Conservation (phyloP, 2,329 filamentous ascomycete species). For the Aspergillus fijiensis region DNA sequence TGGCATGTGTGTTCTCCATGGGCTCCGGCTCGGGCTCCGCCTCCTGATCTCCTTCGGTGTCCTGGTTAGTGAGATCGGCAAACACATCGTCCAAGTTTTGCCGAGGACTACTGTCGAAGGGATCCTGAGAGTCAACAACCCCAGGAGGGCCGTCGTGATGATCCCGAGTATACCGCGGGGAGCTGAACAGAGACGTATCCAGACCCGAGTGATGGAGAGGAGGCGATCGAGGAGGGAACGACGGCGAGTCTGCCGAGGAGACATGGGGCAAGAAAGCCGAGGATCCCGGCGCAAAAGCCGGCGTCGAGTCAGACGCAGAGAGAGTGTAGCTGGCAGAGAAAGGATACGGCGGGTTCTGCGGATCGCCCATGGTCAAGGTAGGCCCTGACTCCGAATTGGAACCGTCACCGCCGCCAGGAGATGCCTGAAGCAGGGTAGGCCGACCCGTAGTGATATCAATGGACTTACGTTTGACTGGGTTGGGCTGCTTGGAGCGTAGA, state of each 20-base stretch:
- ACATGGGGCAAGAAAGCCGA: conserved; percentile 41
- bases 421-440: conserved; percentile 30
- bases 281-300: conserved; percentile 37
- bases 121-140: conserved; percentile 32
- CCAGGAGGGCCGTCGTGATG: conserved; percentile 32
- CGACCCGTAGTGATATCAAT: conserved; percentile 45
- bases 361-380: conserved; percentile 33
- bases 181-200: conserved; percentile 45
- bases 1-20: conserved; percentile 49
- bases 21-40: conserved; percentile 28
- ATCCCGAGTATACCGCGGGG: conserved; percentile 39
- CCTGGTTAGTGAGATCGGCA: conserved; percentile 48
- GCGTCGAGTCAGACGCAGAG: conserved; percentile 36
- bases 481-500: conserved; percentile 74
- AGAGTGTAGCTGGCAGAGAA: conserved; percentile 43
- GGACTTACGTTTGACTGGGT: conserved; percentile 67
- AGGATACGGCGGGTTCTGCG: conserved; percentile 34
- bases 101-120: conserved; percentile 42
- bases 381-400: conserved; percentile 33
- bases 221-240: conserved; percentile 43
- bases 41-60: conserved; percentile 36
- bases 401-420: conserved; percentile 24
- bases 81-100: conserved; percentile 47
- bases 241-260: conserved; percentile 32
- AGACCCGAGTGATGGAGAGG: conserved; percentile 35